phyloP scores from a whole-genome alignment of 176 grass and related monocot species.

The Triticum dicoccoides region DNA sequence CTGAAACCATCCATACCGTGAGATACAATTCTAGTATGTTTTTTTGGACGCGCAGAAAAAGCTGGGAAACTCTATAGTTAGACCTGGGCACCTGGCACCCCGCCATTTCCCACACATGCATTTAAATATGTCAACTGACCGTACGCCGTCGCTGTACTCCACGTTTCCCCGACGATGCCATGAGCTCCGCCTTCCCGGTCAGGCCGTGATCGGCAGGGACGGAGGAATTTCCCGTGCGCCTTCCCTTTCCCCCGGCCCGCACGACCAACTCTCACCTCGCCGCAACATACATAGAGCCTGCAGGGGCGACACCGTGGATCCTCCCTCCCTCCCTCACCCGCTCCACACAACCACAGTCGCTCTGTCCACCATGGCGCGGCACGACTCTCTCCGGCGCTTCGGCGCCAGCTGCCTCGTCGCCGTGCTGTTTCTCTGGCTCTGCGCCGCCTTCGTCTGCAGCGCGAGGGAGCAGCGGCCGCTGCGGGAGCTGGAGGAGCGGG shows the following conservation, averaged over 20 bases:
- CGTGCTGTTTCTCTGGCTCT: neutral
- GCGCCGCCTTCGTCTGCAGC: neutral
- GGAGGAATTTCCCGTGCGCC: constrained; percentile 1
- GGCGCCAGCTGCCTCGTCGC: neutral
- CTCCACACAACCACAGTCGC: neutral
- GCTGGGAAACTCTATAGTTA: neutral
- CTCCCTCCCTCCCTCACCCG: neutral
- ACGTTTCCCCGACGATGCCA: neutral
- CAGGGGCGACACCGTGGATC: neutral
- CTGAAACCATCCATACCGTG: neutral
- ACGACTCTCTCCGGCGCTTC: neutral
- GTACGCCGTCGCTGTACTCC: neutral
- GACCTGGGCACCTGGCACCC: neutral
- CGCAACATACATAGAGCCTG: neutral
- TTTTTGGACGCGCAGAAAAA: neutral
- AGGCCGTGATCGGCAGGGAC: neutral
- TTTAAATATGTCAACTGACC: neutral
- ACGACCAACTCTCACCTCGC: neutral
- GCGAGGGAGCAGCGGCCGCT: constrained; percentile 15
- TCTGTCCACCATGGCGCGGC: constrained; percentile 20
- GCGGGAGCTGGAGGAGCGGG: neutral
- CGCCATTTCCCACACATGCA: neutral
- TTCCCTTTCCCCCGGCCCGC: neutral
- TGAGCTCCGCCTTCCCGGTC: neutral
- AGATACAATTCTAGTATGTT: neutral